Evolutionary conservation across 176 grass and related monocot species (phyloP).

Genomic region (Juncus inflexus): DNA sequence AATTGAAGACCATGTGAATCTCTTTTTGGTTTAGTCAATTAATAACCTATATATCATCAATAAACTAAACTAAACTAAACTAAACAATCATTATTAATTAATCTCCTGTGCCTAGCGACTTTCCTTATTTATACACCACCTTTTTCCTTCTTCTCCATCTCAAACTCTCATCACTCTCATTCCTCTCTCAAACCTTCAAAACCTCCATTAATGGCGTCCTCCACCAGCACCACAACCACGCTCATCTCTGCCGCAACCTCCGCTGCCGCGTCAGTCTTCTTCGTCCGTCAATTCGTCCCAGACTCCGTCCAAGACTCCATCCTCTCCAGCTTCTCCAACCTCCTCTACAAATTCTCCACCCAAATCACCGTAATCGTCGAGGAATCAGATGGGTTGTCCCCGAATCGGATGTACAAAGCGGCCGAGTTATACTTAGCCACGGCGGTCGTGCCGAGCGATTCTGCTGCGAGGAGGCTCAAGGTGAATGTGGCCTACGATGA

Average conservation of each 20-base stretch:
- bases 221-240: neutral
- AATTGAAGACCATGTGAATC: too few relatives aligned
- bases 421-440: slow-evolving; percentile 46
- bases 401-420: slow-evolving; percentile 41
- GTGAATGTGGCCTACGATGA: slow-evolving; percentile 38
- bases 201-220: slow-evolving; percentile 9
- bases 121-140: too few relatives aligned
- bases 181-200: too few relatives aligned
- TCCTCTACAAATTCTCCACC: slow-evolving; percentile 32
- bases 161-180: neutral
- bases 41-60: too few relatives aligned
- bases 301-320: slow-evolving; percentile 23
- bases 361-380: slow-evolving; percentile 53
- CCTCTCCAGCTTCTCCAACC: slow-evolving; percentile 16
- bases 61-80: too few relatives aligned
- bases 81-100: too few relatives aligned
- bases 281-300: neutral
- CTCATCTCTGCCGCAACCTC: slow-evolving; percentile 17
- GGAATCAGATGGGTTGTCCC: slow-evolving; percentile 30
- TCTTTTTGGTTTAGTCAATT: too few relatives aligned
- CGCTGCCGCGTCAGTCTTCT: slow-evolving; percentile 14
- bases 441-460: slow-evolving; percentile 22
- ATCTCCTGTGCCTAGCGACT: too few relatives aligned
- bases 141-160: neutral
- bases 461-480: slow-evolving; percentile 23